These are phyloP conservation scores for Tephrocybe sp. DNA, from an alignment of 768 basidiomycete genomes.

Conservation along the genomic window DNA sequence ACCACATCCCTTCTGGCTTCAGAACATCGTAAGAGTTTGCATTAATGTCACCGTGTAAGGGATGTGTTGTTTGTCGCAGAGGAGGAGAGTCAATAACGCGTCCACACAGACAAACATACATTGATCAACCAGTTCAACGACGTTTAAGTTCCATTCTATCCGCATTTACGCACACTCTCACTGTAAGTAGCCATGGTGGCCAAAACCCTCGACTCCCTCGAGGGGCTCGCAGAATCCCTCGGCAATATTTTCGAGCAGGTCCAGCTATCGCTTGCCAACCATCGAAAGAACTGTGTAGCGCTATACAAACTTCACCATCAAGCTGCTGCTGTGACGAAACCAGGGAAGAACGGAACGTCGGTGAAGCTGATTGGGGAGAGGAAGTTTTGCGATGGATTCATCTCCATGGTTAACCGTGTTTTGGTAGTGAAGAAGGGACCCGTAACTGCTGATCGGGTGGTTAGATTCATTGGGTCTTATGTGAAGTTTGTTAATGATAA, in stretches of 20 bases:
- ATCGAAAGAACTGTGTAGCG: slow-evolving; percentile 89
- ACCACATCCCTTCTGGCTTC: too few species aligned
- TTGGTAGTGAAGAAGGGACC: slow-evolving; percentile 86
- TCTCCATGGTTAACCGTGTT: slow-evolving; percentile 70
- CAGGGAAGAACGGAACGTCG: slow-evolving; percentile 41
- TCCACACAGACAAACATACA: slow-evolving; percentile 15
- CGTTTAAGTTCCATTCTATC: slow-evolving; percentile 8
- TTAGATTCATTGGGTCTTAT: slow-evolving; percentile 87
- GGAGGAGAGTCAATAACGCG: slow-evolving; percentile 17
- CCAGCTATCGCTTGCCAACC: slow-evolving; percentile 77
- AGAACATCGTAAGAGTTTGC: too few species aligned
- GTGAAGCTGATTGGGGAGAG: slow-evolving; percentile 72
- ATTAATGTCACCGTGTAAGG: too few species aligned
- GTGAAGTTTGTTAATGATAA: slow-evolving; percentile 80
- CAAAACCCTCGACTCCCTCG: slow-evolving; percentile 21
- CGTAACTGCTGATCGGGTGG: slow-evolving; percentile 70
- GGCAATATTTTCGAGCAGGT: slow-evolving; percentile 70
- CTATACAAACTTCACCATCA: slow-evolving; percentile 80
- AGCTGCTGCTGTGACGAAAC: slow-evolving; percentile 52
- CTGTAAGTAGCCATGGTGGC: slow-evolving; percentile 25
- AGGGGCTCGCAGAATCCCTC: slow-evolving; percentile 32
- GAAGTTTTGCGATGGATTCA: slow-evolving; percentile 72
- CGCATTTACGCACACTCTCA: not conserved
- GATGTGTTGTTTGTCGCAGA: too few species aligned
- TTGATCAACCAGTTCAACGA: slow-evolving; percentile 9